Conservation (phyloP, 495 filamentous ascomycete genomes). For the Penicillium roqueforti region DNA sequence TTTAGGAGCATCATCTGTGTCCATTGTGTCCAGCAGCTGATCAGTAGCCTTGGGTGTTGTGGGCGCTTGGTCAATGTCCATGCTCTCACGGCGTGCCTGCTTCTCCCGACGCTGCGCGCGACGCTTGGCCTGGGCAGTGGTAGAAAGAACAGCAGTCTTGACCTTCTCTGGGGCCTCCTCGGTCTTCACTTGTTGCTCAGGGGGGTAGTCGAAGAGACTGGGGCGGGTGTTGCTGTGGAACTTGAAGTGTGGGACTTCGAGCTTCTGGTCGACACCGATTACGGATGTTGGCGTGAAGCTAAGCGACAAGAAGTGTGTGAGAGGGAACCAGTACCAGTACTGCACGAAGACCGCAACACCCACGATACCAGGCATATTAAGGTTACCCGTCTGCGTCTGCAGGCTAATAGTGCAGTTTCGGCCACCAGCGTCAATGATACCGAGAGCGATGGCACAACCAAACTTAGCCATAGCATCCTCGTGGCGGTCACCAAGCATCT, state of each 20-base stretch:
- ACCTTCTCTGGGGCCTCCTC: conserved; percentile 93
- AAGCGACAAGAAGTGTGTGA: conserved; percentile 94
- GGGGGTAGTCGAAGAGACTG: conserved; percentile 96
- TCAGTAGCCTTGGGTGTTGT: conserved; percentile 70
- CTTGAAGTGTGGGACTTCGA: conserved; percentile 94
- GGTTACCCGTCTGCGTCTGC: conserved; percentile 94
- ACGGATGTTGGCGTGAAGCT: conserved; percentile 92
- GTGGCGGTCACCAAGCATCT: conserved; percentile 90
- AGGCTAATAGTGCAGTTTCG: conserved; percentile 97
- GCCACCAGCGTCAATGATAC: conserved; percentile 97
- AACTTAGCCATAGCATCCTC: conserved; percentile 99
- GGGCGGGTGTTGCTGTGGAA: conserved; percentile 91
- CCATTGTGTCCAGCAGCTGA: conserved; percentile 76
- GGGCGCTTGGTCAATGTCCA: conserved; percentile 79
- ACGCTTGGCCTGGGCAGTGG: conserved; percentile 94
- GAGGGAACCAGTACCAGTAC: conserved; percentile 99
- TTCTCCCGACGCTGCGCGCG: conserved; percentile 72
- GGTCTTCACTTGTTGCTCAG: conserved; percentile 87
- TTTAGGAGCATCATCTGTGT: conserved; percentile 70
- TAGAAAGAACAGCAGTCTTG: conserved; percentile 93
- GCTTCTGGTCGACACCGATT: conserved; percentile 87
- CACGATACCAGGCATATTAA: conserved; percentile 96
- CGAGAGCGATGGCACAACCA: conserved; percentile 85
- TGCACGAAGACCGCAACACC: conserved; percentile 98
- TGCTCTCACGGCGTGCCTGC: conserved; percentile 71